A percentile compares a stretch with the other conserved stretches of the same genome.
phyloP scores from a whole-genome alignment of 1,139 yeast genomes.

The Ogataea hybrid region DNA sequence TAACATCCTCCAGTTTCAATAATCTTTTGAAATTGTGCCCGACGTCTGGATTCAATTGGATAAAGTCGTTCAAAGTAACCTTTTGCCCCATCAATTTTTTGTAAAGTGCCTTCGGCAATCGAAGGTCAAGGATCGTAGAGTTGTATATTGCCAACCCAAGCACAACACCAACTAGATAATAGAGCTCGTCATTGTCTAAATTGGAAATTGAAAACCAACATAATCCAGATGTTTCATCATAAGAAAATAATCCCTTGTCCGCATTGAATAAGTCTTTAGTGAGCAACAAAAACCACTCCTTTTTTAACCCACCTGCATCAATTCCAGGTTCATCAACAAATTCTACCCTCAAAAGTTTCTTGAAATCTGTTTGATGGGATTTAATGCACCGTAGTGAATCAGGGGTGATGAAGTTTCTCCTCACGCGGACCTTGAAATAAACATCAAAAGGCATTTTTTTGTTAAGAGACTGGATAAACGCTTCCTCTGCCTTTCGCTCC shows the following conservation, averaged over 20 bases:
- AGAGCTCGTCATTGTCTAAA: constrained; percentile 47
- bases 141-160: constrained; percentile 90
- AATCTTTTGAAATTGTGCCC: constrained; percentile 58
- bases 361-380: constrained; percentile 56
- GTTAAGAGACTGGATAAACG: constrained; percentile 74
- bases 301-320: constrained; percentile 91
- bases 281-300: constrained; percentile 86
- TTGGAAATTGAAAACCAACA: constrained; percentile 71
- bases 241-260: constrained; percentile 56
- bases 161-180: constrained; percentile 78
- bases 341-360: constrained; percentile 73
- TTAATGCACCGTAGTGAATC: constrained; percentile 76
- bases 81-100: constrained; percentile 61
- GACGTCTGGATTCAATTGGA: constrained; percentile 63
- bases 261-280: constrained; percentile 70
- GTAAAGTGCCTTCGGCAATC: constrained; percentile 73
- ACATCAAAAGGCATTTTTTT: constrained; percentile 61
- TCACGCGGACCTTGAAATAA: constrained; percentile 61
- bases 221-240: constrained; percentile 65
- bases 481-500: constrained; percentile 89
- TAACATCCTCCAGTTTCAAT: constrained; percentile 39
- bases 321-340: constrained; percentile 87
- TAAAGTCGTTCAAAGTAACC: constrained; percentile 60
- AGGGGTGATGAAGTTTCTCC: constrained; percentile 63
- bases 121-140: constrained; percentile 78